Conservation (phyloP, 1,284 basidiomycete genomes). For the Puccinia triticina region DNA sequence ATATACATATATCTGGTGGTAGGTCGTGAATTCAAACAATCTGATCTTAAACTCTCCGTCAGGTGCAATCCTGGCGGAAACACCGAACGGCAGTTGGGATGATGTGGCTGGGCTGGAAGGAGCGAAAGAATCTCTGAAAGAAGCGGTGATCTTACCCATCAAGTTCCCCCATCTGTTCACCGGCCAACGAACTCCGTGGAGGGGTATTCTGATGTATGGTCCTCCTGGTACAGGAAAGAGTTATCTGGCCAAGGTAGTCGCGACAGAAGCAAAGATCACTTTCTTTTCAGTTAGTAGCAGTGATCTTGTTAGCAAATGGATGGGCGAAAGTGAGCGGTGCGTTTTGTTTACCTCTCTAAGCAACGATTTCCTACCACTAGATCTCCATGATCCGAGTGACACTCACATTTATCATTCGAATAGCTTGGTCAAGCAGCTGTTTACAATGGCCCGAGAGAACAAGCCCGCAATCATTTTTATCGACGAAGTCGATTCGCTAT, state of each 20-base stretch:
- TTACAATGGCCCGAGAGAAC: conserved; percentile 91
- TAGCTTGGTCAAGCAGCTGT: conserved; percentile 93
- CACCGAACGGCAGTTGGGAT: conserved; percentile 95
- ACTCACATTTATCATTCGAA: background rate
- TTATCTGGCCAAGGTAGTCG: conserved; percentile 95
- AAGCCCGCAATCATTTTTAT: conserved; percentile 99
- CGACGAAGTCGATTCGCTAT: conserved; percentile 95
- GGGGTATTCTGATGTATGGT: conserved; percentile 91
- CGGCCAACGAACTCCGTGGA: conserved; percentile 96
- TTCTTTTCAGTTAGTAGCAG: conserved; percentile 96
- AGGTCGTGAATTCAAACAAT: background rate
- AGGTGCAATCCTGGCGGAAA: conserved; percentile 87
- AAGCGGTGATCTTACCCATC: conserved; percentile 97
- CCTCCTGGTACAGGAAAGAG: conserved; percentile 95
- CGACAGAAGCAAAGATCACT: conserved; percentile 96
- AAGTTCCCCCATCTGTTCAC: conserved; percentile 98
- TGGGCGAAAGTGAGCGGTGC: conserved; percentile 94
- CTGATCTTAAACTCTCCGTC: background rate
- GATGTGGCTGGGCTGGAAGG: conserved; percentile 93
- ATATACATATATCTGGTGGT: too few relatives aligned
- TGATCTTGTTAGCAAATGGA: conserved; percentile 98
- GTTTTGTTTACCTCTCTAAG: conserved; percentile 55
- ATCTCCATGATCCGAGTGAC: background rate
- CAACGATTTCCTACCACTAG: background rate
- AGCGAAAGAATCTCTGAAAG: conserved; percentile 94